Conservation (phyloP, 2,329 filamentous ascomycete genomes). For the Alternaria postmessia region DNA sequence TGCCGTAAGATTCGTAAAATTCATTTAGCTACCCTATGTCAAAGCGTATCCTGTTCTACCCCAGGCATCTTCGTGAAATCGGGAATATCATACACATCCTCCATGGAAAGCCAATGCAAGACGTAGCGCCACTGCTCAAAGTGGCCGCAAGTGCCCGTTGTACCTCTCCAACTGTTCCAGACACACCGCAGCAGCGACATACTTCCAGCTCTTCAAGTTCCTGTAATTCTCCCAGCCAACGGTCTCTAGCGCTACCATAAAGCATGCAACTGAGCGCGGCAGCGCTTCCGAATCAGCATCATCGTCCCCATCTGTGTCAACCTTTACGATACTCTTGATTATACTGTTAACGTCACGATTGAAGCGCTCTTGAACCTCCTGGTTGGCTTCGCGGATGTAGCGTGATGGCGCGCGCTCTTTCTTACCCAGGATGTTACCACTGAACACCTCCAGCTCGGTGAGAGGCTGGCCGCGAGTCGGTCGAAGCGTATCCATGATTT, state of each 20-base stretch:
- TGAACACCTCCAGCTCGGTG: constrained; percentile 58
- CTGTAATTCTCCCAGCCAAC: constrained; percentile 40
- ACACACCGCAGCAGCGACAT: constrained; percentile 60
- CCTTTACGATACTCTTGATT: constrained; percentile 55
- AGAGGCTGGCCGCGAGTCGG: constrained; percentile 40
- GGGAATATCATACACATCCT: neutral
- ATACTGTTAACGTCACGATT: constrained; percentile 55
- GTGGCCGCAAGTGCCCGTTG: constrained; percentile 18
- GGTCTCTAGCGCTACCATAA: constrained; percentile 53
- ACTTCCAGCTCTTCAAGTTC: constrained; percentile 60
- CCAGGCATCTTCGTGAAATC: neutral
- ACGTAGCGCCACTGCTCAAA: constrained; percentile 17
- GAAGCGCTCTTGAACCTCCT: constrained; percentile 52
- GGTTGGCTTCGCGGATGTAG: constrained; percentile 39
- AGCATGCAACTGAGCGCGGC: constrained; percentile 60
- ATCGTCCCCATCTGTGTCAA: constrained; percentile 39
- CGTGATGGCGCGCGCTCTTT: constrained; percentile 50
- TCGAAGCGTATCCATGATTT: constrained; percentile 55
- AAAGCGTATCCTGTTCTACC: neutral
- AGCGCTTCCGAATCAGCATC: constrained; percentile 51
- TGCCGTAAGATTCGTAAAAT: neutral
- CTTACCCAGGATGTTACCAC: constrained; percentile 65
- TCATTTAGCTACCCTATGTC: neutral
- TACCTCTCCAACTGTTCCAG: constrained; percentile 58
- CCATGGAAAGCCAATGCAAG: neutral